These are phyloP conservation scores for Powellomyces hirtus DNA, from an alignment of 192 early-diverging fungal genomes.

Conservation along the genomic window DNA sequence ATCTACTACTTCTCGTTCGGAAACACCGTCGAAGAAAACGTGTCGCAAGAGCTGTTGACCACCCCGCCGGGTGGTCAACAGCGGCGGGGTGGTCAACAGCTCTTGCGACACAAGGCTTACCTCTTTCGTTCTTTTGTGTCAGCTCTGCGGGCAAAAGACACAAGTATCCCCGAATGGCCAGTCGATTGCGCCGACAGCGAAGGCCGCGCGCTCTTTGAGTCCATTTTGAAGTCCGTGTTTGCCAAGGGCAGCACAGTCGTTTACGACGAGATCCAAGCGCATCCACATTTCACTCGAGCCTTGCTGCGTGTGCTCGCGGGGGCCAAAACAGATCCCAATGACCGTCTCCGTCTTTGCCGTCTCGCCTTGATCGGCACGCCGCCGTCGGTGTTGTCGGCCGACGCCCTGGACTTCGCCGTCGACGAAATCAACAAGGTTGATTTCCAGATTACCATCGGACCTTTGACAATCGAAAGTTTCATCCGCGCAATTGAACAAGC, in stretches of 20 bases:
- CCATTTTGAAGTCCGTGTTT: slow-evolving; percentile 4
- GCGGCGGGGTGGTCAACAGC: slow-evolving; percentile 3
- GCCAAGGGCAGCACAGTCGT: background rate
- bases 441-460: background rate
- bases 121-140: slow-evolving; percentile 3
- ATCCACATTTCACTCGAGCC: slow-evolving; percentile 1
- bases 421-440: slow-evolving; percentile 1
- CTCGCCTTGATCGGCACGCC: background rate
- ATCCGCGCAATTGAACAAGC: background rate
- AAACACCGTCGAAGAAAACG: slow-evolving; percentile 7
- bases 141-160: slow-evolving; percentile 3
- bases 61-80: too few relatives aligned
- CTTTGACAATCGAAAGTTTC: background rate
- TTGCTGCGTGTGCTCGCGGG: slow-evolving; percentile 2
- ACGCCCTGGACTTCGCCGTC: background rate
- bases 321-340: background rate
- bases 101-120: slow-evolving; percentile 4
- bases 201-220: background rate
- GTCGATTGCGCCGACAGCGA: slow-evolving; percentile 2
- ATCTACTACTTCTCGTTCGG: slow-evolving; percentile 1
- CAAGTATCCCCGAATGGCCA: background rate
- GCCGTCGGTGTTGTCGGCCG: background rate
- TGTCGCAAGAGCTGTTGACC: slow-evolving; percentile 6
- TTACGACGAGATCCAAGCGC: slow-evolving; percentile 13
- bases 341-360: background rate